Base-by-base conservation (phyloP, 2,329 filamentous ascomycete genomes). In the Xylaria sp. region DNA sequence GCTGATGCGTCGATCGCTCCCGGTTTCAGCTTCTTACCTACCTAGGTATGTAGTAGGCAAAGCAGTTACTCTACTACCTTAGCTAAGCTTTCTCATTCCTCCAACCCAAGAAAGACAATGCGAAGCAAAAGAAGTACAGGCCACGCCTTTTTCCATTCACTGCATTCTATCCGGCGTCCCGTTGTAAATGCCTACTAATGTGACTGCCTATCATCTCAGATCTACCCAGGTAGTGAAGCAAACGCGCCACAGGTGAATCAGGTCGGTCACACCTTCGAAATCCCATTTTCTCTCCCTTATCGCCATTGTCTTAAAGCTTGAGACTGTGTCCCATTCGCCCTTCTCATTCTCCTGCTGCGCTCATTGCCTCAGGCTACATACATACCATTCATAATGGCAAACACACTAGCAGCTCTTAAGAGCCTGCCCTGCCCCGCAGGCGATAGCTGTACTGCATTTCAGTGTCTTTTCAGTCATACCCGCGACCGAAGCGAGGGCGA, bases 401-500 rank as follows among this genome's bases (percentile, higher is more conserved):
- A 67, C 54, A 73, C 77, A 33, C 71, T 79, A 46, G 75, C 75
- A 13, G 71, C 75, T 49, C 83, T 86, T 70, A 86, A 85, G 73
- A 82, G 81, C 67, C 82, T 87, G 57, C 83, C 84, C 10, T 87
- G 85, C 71, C 85, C 85, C 6, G 84, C 83, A 23, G 85, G 85
- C 60, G 79, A 82, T 56, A 78, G 69, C 2, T 87, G 85, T 73
- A 84, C 81, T 9, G 84, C 85, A 18, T 85, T 85, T 72, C 80
- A 83, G 68, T 87, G 85, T 72, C 81, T 86, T 48, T 87, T 87
- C 72, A 82, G 83, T 33, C 84, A 86, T 71, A 77, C 78, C 41
- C 75, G 74, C 23, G 82, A 85, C 36, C 39, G 31, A 41, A 62
- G 36, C 18, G 76, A 68, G 25, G 62, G 75, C 15, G 60, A 75